Evolutionary conservation across 2,329 filamentous ascomycete species (phyloP).

Genomic region (Hymenoscyphus linearis): DNA sequence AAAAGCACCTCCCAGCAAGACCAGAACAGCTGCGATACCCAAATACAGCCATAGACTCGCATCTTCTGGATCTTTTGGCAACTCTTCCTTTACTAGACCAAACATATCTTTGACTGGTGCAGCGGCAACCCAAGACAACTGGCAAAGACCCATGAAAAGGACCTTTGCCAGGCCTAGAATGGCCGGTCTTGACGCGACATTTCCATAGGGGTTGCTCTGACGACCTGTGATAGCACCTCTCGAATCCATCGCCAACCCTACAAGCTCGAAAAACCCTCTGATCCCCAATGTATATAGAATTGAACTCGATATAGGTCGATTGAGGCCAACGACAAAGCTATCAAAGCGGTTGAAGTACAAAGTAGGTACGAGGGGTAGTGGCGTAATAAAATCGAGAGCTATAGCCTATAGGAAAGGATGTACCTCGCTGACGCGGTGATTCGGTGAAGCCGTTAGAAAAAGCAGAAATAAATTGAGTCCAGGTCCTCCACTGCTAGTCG

Average conservation of each 20-base stretch:
- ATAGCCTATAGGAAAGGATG: not conserved
- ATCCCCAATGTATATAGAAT: not conserved
- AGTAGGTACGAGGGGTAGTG: not conserved
- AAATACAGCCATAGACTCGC: constrained; percentile 76
- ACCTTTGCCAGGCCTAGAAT: constrained; percentile 48
- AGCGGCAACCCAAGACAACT: constrained; percentile 27
- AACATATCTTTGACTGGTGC: constrained; percentile 33
- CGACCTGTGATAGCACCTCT: not conserved
- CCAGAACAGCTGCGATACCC: constrained; percentile 70
- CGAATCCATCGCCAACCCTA: constrained; percentile 2
- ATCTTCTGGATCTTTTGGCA: constrained; percentile 49
- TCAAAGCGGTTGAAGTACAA: not conserved
- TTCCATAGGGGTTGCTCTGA: constrained; percentile 27
- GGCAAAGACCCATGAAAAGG: constrained; percentile 45
- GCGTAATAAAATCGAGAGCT: not conserved
- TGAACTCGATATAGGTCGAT: not conserved
- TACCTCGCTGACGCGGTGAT: not conserved
- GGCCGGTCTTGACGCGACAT: constrained; percentile 41
- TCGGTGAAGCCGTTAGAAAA: not conserved
- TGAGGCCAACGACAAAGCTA: not conserved
- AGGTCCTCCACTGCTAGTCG: not conserved
- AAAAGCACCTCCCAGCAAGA: constrained; percentile 86
- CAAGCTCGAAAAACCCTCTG: not conserved
- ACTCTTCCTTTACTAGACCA: constrained; percentile 43
- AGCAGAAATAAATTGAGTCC: not conserved